phyloP scores from a whole-genome alignment of 176 grass and related monocot genomes.

The Luzula sylvatica region DNA sequence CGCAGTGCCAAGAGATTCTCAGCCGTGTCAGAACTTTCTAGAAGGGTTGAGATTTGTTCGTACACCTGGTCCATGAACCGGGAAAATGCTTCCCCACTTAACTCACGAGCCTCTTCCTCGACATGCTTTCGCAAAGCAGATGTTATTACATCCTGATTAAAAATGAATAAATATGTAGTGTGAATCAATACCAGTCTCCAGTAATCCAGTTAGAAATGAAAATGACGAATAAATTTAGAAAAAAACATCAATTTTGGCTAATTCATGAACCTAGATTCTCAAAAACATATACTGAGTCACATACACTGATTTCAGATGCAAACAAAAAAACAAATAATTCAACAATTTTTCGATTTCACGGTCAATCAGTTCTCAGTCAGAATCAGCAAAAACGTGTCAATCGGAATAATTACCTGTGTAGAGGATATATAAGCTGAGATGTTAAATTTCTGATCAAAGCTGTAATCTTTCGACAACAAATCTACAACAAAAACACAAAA shows the following conservation, averaged over 20 bases:
- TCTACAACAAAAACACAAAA: conserved; percentile 24
- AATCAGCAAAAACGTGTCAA: neutral
- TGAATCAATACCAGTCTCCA: too few relatives aligned
- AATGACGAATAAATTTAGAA: too few relatives aligned
- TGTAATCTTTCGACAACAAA: conserved; percentile 63
- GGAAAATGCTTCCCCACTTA: conserved; percentile 73
- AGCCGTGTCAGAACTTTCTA: conserved; percentile 53
- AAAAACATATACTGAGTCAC: neutral
- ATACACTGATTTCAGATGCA: neutral
- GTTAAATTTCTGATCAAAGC: conserved; percentile 43
- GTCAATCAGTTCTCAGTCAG: neutral
- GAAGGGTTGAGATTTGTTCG: conserved; percentile 64
- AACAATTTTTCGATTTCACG: neutral
- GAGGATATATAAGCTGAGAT: conserved; percentile 54
- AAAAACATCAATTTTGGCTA: neutral
- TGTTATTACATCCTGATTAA: conserved; percentile 56
- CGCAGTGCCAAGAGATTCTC: conserved; percentile 80
- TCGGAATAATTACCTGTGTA: conserved; percentile 29
- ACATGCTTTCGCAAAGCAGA: conserved; percentile 71
- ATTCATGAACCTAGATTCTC: neutral
- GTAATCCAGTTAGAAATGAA: too few relatives aligned
- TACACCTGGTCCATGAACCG: conserved; percentile 97
- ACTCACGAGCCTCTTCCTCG: conserved; percentile 86
- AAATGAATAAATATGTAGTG: neutral
- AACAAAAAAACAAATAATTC: neutral